A percentile compares a stretch with the other conserved stretches of the same genome.
Evolutionary conservation across 2,329 filamentous ascomycete species (phyloP).

Genomic region (Thielaviopsis punctulata): DNA sequence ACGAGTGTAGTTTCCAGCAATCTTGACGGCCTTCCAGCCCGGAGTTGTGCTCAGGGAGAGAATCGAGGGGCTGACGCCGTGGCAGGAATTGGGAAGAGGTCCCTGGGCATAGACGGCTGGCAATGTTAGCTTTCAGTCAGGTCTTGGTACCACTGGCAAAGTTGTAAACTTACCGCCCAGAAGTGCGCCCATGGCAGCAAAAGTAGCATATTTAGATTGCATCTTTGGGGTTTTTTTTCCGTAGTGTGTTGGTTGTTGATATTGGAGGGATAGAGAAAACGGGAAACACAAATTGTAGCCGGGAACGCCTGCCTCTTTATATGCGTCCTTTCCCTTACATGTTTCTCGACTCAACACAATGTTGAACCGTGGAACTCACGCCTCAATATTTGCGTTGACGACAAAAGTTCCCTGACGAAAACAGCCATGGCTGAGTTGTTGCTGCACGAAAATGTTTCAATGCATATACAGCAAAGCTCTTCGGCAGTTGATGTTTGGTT

Average conservation of each 20-base stretch:
- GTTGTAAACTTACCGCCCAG: background rate
- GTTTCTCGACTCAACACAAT: background rate
- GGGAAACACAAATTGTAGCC: background rate
- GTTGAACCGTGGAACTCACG: background rate
- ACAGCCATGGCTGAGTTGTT: too few relatives aligned
- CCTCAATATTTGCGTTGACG: background rate
- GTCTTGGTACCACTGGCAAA: too few relatives aligned
- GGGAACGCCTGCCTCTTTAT: background rate
- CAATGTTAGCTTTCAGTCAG: background rate
- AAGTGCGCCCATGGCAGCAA: background rate
- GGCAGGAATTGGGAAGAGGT: constrained; percentile 20
- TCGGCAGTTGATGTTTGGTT: too few relatives aligned
- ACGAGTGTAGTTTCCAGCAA: constrained; percentile 21
- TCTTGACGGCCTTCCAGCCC: constrained; percentile 24
- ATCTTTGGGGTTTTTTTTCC: too few relatives aligned
- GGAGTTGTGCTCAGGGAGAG: constrained; percentile 19
- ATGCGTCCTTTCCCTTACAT: background rate
- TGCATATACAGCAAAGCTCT: too few relatives aligned
- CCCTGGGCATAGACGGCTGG: constrained; percentile 13
- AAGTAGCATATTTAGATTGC: background rate
- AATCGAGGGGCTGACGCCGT: constrained; percentile 17
- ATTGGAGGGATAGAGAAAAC: background rate
- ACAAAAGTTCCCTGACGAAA: too few relatives aligned
- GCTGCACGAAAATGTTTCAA: too few relatives aligned
- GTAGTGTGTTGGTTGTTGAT: too few relatives aligned